Conservation (phyloP, 106 monocot species). For the Acanthochlamys bracteata region DNA sequence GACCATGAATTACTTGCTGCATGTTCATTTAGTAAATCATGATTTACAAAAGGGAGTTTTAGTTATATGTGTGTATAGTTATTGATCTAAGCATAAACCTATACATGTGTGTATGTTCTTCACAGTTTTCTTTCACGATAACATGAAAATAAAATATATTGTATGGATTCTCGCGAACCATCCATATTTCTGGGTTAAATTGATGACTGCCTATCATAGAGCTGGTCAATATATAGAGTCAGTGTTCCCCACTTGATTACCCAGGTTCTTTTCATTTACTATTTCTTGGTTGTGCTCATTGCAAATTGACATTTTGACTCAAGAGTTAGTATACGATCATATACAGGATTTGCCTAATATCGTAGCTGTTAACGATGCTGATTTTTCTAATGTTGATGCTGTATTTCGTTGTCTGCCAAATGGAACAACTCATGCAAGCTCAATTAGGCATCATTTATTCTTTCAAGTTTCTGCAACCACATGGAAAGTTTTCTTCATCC, state of each 20-base stretch:
- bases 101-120: background rate
- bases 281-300: background rate
- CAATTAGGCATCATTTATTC: background rate
- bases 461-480: background rate
- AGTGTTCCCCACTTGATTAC: constrained; percentile 87
- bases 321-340: background rate
- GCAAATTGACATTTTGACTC: background rate
- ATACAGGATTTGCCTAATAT: constrained; percentile 75
- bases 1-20: too few relatives aligned
- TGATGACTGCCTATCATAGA: constrained; percentile 95
- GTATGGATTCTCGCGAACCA: constrained; percentile 84
- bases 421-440: constrained; percentile 90
- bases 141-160: constrained; percentile 31
- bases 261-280: constrained; percentile 40
- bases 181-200: constrained; percentile 63
- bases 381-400: constrained; percentile 94
- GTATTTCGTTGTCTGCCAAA: constrained; percentile 99
- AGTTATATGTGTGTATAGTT: too few relatives aligned
- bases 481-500: background rate
- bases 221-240: constrained; percentile 83
- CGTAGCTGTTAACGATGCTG: constrained; percentile 82
- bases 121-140: background rate
- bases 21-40: too few relatives aligned
- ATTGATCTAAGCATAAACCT: background rate
- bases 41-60: too few relatives aligned